phyloP scores from a whole-genome alignment of 495 filamentous ascomycete species.

The Amphirosellinia nigrospora region DNA sequence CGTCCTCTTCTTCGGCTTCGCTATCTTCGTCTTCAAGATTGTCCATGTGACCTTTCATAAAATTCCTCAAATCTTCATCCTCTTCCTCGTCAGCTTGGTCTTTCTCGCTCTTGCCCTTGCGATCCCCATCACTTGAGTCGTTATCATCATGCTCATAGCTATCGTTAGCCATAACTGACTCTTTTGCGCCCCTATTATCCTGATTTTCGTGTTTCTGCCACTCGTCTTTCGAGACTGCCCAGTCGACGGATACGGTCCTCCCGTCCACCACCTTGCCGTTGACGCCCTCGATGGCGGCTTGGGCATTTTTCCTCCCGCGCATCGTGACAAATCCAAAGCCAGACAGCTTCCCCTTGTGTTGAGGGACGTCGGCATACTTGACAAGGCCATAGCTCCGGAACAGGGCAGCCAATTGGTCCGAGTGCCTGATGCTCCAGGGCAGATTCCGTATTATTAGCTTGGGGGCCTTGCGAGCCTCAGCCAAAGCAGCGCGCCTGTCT shows the following conservation, averaged over 20 bases:
- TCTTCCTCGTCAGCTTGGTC: conserved; percentile 45
- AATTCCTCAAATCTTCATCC: conserved; percentile 50
- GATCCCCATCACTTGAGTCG: conserved; percentile 25
- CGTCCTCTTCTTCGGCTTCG: conserved; percentile 51
- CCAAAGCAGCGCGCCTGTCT: conserved; percentile 59
- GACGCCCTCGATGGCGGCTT: conserved; percentile 80
- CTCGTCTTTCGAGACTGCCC: conserved; percentile 88
- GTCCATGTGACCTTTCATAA: conserved; percentile 52
- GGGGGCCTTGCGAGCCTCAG: conserved; percentile 65
- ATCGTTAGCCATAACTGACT: conserved; percentile 42
- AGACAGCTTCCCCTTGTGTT: conserved; percentile 70
- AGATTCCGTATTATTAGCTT: conserved; percentile 95
- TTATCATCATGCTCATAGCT: conserved; percentile 39
- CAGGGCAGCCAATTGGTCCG: conserved; percentile 75
- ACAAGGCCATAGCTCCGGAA: conserved; percentile 92
- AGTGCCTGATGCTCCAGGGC: conserved; percentile 91
- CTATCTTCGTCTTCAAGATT: conserved; percentile 60
- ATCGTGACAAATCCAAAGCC: conserved; percentile 95
- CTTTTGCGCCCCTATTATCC: conserved; percentile 33
- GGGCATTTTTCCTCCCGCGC: conserved; percentile 86
- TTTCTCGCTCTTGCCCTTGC: conserved; percentile 33
- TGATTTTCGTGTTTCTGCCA: conserved; percentile 67
- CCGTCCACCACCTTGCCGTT: conserved; percentile 94
- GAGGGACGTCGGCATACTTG: conserved; percentile 80
- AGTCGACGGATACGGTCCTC: conserved; percentile 87